Percentiles rank a stretch among this genome's conserved stretches.
These are phyloP conservation scores for Paradendryphiella salina DNA, from an alignment of 2,329 filamentous ascomycete genomes.

Conservation along the genomic window DNA sequence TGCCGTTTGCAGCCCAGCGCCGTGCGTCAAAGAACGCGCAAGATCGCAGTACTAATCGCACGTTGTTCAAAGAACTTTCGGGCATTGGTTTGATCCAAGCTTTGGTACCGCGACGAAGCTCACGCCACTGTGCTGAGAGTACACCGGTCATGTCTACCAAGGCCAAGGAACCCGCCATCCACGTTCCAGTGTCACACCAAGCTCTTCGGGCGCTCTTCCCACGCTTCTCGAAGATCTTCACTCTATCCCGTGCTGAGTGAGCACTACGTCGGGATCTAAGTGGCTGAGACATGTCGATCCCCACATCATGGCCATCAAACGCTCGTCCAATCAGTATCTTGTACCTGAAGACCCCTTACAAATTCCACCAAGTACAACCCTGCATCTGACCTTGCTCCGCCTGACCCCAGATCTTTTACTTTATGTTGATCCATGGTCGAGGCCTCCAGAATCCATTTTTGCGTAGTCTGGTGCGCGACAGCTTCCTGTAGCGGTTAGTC, in stretches of 20 bases:
- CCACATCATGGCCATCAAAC: constrained; percentile 34
- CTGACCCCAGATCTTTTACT: constrained; percentile 8
- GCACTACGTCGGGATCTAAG: constrained; percentile 14
- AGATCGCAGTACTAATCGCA: neutral
- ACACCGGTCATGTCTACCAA: neutral
- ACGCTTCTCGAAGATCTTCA: constrained; percentile 10
- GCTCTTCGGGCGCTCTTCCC: constrained; percentile 1
- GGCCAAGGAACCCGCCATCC: neutral
- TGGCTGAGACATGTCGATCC: constrained; percentile 33
- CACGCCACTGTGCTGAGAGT: neutral
- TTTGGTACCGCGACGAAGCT: neutral
- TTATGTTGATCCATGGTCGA: constrained; percentile 4
- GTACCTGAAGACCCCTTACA: constrained; percentile 37
- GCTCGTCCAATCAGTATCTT: constrained; percentile 31
- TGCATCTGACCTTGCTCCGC: constrained; percentile 17
- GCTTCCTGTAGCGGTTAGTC: constrained; percentile 3
- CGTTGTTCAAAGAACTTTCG: too few relatives aligned
- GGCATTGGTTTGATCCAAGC: too few relatives aligned
- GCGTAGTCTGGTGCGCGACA: constrained; percentile 5
- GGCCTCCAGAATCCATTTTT: neutral
- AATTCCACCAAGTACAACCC: constrained; percentile 16
- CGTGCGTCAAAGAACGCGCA: constrained; percentile 1
- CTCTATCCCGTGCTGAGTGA: constrained; percentile 4
- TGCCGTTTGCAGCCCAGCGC: neutral
- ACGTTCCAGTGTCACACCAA: constrained; percentile 1